These are phyloP conservation scores for Lithocarpus polystachyus DNA, from an alignment of 306 rosid genomes.

Conservation along the genomic window DNA sequence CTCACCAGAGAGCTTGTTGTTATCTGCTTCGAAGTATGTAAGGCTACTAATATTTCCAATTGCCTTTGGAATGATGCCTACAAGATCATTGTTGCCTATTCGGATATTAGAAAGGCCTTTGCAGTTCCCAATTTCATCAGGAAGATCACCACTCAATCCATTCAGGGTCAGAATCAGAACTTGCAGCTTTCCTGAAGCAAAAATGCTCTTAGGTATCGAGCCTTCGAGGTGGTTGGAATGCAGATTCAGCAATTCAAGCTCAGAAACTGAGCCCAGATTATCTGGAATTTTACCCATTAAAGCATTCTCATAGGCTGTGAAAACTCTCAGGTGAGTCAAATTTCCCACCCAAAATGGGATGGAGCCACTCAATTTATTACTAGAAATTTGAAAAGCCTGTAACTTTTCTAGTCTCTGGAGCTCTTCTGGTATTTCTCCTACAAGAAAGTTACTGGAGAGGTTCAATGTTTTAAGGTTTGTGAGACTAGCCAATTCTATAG, in stretches of 20 bases:
- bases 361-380: conserved; percentile 76
- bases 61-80: conserved; percentile 46
- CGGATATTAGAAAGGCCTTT: conserved; percentile 44
- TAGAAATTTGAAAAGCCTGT: conserved; percentile 76
- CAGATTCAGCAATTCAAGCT: conserved; percentile 78
- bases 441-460: conserved; percentile 75
- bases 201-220: conserved; percentile 74
- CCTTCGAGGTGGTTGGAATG: conserved; percentile 92
- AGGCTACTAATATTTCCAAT: conserved; percentile 88
- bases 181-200: conserved; percentile 71
- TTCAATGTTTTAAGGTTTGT: conserved; percentile 75
- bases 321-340: conserved; percentile 65
- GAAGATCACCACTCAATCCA: conserved; percentile 42
- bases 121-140: conserved; percentile 54
- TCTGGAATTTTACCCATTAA: conserved; percentile 76
- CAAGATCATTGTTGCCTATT: conserved; percentile 48
- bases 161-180: conserved; percentile 89
- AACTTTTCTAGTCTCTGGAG: conserved; percentile 60
- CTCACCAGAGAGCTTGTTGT: conserved; percentile 81
- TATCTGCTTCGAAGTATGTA: conserved; percentile 93
- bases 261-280: conserved; percentile 65
- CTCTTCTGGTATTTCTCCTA: conserved; percentile 75
- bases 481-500: conserved; percentile 69
- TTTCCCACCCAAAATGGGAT: conserved; percentile 86
- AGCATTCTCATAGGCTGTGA: conserved; percentile 87